Percentiles rank a stretch among this genome's conserved stretches.
phyloP scores from a whole-genome alignment of 352 stramenopile species.

The Phytophthora sp. region DNA sequence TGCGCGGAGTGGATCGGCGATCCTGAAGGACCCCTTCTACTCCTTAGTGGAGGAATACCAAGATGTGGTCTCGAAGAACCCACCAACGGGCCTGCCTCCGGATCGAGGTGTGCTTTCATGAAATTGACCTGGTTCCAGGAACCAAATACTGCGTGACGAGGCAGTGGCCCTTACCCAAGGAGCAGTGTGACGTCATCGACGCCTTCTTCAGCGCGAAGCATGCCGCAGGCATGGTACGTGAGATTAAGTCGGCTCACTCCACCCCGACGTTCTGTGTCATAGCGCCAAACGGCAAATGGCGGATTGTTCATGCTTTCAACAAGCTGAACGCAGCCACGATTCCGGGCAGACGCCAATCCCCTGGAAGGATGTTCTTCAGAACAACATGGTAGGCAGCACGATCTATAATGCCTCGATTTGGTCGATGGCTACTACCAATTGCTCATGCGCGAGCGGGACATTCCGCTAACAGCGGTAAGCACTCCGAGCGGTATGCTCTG shows the following conservation, averaged over 20 bases:
- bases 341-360: too few relatives aligned
- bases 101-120: constrained; percentile 24
- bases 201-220: constrained; percentile 26
- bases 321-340: constrained; percentile 36
- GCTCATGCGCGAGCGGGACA: constrained; percentile 22
- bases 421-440: constrained; percentile 41
- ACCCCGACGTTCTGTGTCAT: constrained; percentile 12
- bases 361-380: constrained; percentile 32
- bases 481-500: constrained; percentile 28
- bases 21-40: not conserved
- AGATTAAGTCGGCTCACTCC: constrained; percentile 23
- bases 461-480: constrained; percentile 26
- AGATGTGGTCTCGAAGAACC: constrained; percentile 25
- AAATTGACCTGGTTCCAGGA: constrained; percentile 21
- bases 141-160: constrained; percentile 27
- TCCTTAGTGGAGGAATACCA: not conserved
- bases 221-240: constrained; percentile 16
- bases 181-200: constrained; percentile 36
- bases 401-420: constrained; percentile 39
- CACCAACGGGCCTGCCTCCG: constrained; percentile 3
- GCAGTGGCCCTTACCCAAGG: constrained; percentile 29
- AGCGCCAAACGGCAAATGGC: constrained; percentile 21
- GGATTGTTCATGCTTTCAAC: constrained; percentile 41
- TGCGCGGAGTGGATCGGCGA: not conserved
- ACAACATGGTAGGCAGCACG: constrained; percentile 33